Conservation (phyloP, 176 grass and related monocot genomes). For the Oryza rufipogon region DNA sequence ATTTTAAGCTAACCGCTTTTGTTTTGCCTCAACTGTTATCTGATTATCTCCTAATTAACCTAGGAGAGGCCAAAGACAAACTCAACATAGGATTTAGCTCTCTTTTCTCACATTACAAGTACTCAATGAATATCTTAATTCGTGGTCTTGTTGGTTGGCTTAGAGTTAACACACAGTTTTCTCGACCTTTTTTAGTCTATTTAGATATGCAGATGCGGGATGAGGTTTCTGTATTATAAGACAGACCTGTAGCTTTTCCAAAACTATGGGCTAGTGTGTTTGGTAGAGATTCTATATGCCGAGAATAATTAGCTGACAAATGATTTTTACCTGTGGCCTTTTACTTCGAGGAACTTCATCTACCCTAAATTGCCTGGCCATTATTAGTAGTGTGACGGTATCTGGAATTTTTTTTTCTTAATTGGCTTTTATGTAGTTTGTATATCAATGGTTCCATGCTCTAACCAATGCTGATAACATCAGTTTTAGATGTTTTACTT, state of each 20-base stretch:
- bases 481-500: conserved; percentile 7
- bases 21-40: neutral
- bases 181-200: conserved; percentile 3
- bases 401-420: conserved; percentile 1
- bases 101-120: neutral
- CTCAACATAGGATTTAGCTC: conserved; percentile 16
- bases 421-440: conserved; percentile 2
- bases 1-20: neutral
- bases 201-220: neutral
- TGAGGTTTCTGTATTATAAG: neutral
- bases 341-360: neutral
- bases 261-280: neutral
- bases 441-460: conserved; percentile 1
- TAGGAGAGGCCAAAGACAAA: neutral
- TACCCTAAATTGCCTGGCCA: neutral
- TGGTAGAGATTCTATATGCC: conserved; percentile 12
- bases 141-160: neutral
- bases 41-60: neutral
- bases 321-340: conserved; percentile 30
- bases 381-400: conserved; percentile 4
- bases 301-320: conserved; percentile 9
- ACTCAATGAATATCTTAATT: neutral
- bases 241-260: conserved; percentile 8
- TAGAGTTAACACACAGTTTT: neutral
- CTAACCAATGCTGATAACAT: neutral